These are phyloP conservation scores for Hypomyces rosellus DNA, from an alignment of 2,329 filamentous ascomycete genomes.

Conservation along the genomic window DNA sequence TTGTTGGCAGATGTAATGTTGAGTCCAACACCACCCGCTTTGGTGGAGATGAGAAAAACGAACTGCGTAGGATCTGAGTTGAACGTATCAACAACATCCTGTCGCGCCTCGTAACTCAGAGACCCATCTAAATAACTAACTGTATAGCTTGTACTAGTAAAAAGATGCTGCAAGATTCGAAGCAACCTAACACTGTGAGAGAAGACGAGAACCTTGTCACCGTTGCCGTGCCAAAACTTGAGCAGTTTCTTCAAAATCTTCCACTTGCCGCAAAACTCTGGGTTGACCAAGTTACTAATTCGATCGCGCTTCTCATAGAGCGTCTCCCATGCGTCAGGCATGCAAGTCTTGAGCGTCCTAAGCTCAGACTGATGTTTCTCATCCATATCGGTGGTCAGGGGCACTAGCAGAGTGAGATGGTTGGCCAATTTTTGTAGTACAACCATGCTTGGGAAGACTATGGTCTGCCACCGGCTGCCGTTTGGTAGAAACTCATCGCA, in stretches of 20 bases:
- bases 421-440: slow-evolving; percentile 84
- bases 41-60: slow-evolving; percentile 92
- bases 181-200: slow-evolving; percentile 85
- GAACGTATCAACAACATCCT: slow-evolving; percentile 79
- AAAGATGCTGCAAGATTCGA: slow-evolving; percentile 76
- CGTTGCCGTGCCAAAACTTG: slow-evolving; percentile 80
- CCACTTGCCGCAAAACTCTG: slow-evolving; percentile 96
- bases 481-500: slow-evolving; percentile 57
- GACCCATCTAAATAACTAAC: slow-evolving; percentile 86
- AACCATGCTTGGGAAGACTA: slow-evolving; percentile 80
- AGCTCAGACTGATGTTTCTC: slow-evolving; percentile 77
- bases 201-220: slow-evolving; percentile 93
- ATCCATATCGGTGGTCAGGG: slow-evolving; percentile 52
- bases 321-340: slow-evolving; percentile 68
- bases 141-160: slow-evolving; percentile 82
- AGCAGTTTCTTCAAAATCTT: slow-evolving; percentile 81
- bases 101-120: slow-evolving; percentile 76
- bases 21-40: slow-evolving; percentile 84
- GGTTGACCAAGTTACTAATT: slow-evolving; percentile 74
- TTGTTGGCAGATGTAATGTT: slow-evolving; percentile 99
- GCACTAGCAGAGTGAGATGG: slow-evolving; percentile 84
- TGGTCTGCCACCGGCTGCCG: slow-evolving; percentile 62
- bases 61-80: slow-evolving; percentile 84
- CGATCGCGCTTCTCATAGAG: slow-evolving; percentile 71
- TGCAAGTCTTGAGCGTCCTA: slow-evolving; percentile 63